Evolutionary conservation across 2,329 filamentous ascomycete genomes (phyloP).

Genomic region (Plectosphaerella plurivora): DNA sequence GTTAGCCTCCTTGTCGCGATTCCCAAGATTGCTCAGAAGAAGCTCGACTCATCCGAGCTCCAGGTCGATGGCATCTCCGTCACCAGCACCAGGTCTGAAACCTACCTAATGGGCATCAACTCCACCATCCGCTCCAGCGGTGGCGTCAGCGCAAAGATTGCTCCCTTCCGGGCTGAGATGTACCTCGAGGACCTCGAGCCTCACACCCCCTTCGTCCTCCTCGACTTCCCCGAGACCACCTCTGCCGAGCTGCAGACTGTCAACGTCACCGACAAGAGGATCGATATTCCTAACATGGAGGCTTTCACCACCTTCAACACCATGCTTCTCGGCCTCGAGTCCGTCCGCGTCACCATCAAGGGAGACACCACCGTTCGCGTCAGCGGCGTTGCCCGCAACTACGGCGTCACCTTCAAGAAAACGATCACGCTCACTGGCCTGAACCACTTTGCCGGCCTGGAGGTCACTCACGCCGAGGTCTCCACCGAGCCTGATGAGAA

Average conservation of each 20-base stretch:
- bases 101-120: conserved; percentile 50
- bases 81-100: conserved; percentile 36
- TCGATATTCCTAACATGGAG: conserved; percentile 39
- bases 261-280: conserved; percentile 42
- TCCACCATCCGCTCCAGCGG: conserved; percentile 49
- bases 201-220: conserved; percentile 42
- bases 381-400: conserved; percentile 41
- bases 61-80: conserved; percentile 47
- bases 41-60: conserved; percentile 49
- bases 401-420: conserved; percentile 52
- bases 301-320: conserved; percentile 53
- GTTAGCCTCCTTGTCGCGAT: conserved; percentile 51
- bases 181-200: conserved; percentile 46
- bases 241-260: conserved; percentile 43
- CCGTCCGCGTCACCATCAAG: conserved; percentile 43
- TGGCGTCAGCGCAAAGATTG: conserved; percentile 46
- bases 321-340: conserved; percentile 46
- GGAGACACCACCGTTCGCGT: conserved; percentile 50
- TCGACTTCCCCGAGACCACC: conserved; percentile 49
- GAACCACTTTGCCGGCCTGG: conserved; percentile 52
- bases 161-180: conserved; percentile 47
- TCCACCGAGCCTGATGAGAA: conserved; percentile 30
- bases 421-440: conserved; percentile 44
- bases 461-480: conserved; percentile 46
- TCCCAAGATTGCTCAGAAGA: conserved; percentile 52